Conservation (phyloP, 768 basidiomycete genomes). For the Trametes punicea region DNA sequence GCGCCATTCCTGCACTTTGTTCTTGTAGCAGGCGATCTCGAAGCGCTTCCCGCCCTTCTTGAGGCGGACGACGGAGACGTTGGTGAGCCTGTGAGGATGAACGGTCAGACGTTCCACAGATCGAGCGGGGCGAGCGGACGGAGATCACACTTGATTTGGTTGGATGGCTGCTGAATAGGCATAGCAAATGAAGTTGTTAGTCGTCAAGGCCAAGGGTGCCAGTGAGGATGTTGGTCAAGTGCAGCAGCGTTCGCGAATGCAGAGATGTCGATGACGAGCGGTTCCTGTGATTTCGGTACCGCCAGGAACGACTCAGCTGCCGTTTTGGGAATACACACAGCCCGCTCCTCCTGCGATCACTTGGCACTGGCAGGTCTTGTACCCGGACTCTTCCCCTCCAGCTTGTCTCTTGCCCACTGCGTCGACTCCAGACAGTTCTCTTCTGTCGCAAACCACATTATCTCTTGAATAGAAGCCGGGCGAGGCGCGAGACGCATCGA, state of each 20-base stretch:
- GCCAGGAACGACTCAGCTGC: conserved; percentile 10
- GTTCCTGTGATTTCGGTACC: no score
- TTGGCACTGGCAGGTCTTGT: background rate
- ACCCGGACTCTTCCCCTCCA: background rate
- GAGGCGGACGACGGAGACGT: conserved; percentile 92
- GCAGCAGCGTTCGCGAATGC: no score
- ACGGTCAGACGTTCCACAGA: conserved; percentile 13
- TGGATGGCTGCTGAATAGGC: conserved; percentile 80
- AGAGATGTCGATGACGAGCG: no score
- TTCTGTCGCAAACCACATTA: no score
- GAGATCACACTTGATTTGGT: conserved; percentile 75
- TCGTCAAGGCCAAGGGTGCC: background rate
- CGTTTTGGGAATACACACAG: conserved; percentile 10
- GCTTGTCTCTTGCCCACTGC: background rate
- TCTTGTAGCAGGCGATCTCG: conserved; percentile 99
- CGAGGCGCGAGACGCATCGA: background rate
- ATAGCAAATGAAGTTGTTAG: conserved; percentile 23
- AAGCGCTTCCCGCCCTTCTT: conserved; percentile 98
- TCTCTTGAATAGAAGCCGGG: background rate
- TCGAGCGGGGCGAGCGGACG: background rate
- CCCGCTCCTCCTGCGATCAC: conserved; percentile 12
- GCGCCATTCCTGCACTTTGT: conserved; percentile 97
- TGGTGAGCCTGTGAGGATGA: conserved; percentile 69
- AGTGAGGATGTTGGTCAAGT: no score
- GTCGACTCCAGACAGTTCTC: no score